Evolutionary conservation across 345 rosid genomes (phyloP), one percentile per base, ranked within the genome.

Genomic region (Cardamine occulta): DNA sequence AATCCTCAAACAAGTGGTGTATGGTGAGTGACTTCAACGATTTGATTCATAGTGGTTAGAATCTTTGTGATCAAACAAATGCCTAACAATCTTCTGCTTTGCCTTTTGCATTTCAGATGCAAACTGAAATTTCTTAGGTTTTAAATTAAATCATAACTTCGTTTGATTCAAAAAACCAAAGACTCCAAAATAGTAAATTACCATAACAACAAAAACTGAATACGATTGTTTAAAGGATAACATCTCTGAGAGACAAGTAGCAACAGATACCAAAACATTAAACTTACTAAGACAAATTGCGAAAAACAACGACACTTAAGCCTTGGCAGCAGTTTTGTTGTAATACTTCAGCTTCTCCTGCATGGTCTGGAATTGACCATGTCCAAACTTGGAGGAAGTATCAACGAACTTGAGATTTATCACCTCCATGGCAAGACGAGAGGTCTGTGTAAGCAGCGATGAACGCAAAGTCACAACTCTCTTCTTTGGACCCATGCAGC

Each of bases 401-500:
- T 91, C 97, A 0, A 91, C 80, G 74, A 89, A 91, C 91, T 91
- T 91, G 79, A 91, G 84, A 2, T 84, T 91, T 77, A 91, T 88
- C 57, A 80, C 84, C 82, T 91, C 97, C 18, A 85, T 68, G 39
- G 97, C 96, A 61, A 86, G 53, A 14, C 97, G 85, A 29, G 97
- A 88, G 7, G 97, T 91, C 84, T 91, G 97, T 10, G 79, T 79
- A 42, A 89, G 86, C 51, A 91, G 78, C 0, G 97, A 81, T 63
- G 82, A 89, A 17, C 97, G 85, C 6, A 91, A 86, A 5, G 97
- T 91, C 10, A 91, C 93, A 2, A 91, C 97, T 74, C 95, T 85
- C 89, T 89, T 91, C 91, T 91, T 91, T 17, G 97, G 91, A 42
- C 97, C 97, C 54, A 85, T 85, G 66, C 91, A 86, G 81, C 97